These are phyloP conservation scores for Cladosporium sp. DNA, from an alignment of 2,329 filamentous ascomycete genomes.

Conservation along the genomic window DNA sequence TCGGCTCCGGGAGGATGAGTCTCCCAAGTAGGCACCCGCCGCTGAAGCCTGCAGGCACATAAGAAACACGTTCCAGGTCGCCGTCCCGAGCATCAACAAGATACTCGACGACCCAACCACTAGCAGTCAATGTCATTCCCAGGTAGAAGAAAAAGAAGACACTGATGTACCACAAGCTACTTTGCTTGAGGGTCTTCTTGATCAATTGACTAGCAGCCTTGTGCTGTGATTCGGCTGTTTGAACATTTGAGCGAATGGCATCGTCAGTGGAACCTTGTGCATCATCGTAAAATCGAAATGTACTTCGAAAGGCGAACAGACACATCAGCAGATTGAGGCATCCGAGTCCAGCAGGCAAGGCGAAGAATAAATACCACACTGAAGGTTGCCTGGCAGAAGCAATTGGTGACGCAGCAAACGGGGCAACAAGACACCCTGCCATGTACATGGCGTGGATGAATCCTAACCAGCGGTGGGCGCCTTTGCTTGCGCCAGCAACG, in stretches of 20 bases:
- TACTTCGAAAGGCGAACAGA: constrained; percentile 17
- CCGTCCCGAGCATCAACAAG: constrained; percentile 58
- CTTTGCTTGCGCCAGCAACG: constrained; percentile 32
- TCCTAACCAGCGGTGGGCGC: constrained; percentile 18
- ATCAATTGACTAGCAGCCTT: constrained; percentile 40
- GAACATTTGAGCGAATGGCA: constrained; percentile 13
- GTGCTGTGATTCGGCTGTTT: constrained; percentile 19
- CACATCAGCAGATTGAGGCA: constrained; percentile 16
- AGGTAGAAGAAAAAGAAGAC: constrained; percentile 63
- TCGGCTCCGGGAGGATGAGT: constrained; percentile 48
- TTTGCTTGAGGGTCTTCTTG: constrained; percentile 41
- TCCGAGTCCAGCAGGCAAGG: constrained; percentile 16
- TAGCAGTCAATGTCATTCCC: constrained; percentile 52
- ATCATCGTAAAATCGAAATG: constrained; percentile 41
- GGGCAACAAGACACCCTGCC: constrained; percentile 14
- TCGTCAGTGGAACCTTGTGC: constrained; percentile 24
- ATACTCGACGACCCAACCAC: constrained; percentile 64
- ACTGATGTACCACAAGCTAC: constrained; percentile 55
- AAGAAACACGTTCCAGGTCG: constrained; percentile 55
- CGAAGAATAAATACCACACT: constrained; percentile 20
- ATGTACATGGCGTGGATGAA: constrained; percentile 20
- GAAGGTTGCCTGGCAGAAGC: constrained; percentile 9
- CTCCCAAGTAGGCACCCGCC: constrained; percentile 54
- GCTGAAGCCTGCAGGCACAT: constrained; percentile 58
- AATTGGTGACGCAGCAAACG: constrained; percentile 18